Evolutionary conservation across 768 basidiomycete species (phyloP).

Genomic region (Boletus sp.): DNA sequence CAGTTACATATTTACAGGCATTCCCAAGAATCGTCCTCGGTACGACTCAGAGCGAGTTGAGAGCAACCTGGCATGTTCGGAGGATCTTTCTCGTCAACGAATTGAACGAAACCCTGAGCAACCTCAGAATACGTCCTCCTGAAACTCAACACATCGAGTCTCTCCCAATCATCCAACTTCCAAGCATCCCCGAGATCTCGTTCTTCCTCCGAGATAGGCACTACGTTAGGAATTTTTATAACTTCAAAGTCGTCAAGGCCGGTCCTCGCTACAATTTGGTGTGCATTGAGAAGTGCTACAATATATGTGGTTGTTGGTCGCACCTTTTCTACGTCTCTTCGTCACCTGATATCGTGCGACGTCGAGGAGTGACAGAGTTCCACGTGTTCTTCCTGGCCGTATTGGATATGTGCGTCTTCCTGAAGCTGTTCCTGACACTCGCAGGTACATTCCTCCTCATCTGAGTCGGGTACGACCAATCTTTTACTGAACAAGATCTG

Average conservation of each 20-base stretch:
- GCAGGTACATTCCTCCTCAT: neutral
- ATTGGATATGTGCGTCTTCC: neutral
- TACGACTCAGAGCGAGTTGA: neutral
- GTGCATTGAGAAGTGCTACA: neutral
- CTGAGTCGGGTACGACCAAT: neutral
- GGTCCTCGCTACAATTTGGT: constrained; percentile 7
- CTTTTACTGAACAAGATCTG: constrained; percentile 5
- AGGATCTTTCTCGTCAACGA: neutral
- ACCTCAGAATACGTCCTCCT: constrained; percentile 26
- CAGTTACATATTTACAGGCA: constrained; percentile 4
- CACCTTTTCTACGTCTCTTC: neutral
- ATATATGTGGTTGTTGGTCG: neutral
- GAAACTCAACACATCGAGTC: constrained; percentile 10
- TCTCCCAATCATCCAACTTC: constrained; percentile 19
- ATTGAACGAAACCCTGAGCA: constrained; percentile 9
- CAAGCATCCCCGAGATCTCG: constrained; percentile 1
- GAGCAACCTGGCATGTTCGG: neutral
- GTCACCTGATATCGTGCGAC: neutral
- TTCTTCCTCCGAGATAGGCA: constrained; percentile 14
- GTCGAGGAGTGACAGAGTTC: constrained; percentile 9
- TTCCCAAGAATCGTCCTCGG: constrained; percentile 17
- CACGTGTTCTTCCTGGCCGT: neutral
- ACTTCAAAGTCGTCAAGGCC: constrained; percentile 24
- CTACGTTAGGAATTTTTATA: constrained; percentile 16
- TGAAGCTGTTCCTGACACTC: neutral